These are phyloP conservation scores for Termitomyces sp. DNA, from an alignment of 768 basidiomycete genomes.

Conservation along the genomic window DNA sequence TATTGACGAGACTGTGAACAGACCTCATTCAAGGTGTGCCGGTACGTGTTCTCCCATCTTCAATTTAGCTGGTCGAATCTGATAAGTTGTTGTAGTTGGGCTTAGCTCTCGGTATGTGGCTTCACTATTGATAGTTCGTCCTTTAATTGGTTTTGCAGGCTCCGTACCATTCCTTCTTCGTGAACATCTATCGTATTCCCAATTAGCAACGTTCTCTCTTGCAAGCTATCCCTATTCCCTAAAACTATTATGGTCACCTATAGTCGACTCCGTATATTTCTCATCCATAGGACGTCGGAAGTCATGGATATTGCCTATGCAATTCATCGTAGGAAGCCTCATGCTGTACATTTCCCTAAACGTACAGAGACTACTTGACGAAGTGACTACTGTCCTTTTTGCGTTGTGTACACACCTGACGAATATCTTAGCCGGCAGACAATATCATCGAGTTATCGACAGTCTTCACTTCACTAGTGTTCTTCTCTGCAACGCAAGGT, in stretches of 20 bases:
- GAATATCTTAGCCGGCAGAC: conserved; percentile 63
- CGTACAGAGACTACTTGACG: conserved; percentile 72
- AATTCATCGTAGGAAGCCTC: conserved; percentile 79
- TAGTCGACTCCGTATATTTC: conserved; percentile 89
- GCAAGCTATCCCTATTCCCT: conserved; percentile 95
- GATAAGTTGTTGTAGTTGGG: conserved; percentile 60
- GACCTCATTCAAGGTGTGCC: conserved; percentile 89
- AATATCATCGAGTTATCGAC: conserved; percentile 75
- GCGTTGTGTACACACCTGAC: conserved; percentile 8
- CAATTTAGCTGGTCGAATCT: conserved; percentile 4
- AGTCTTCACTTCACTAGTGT: conserved; percentile 85
- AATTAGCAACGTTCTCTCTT: conserved; percentile 91
- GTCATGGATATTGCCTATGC: conserved; percentile 99
- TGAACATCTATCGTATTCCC: conserved; percentile 94
- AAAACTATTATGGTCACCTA: conserved; percentile 95
- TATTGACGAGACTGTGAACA: conserved; percentile 21
- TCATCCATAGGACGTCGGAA: conserved; percentile 87
- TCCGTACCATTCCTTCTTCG: conserved; percentile 96
- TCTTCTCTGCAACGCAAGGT: conserved; percentile 98
- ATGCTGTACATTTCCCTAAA: conserved; percentile 78
- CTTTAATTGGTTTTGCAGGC: conserved; percentile 40
- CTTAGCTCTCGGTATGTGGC: conserved; percentile 74
- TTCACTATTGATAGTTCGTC: background rate
- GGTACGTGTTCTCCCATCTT: conserved; percentile 41
- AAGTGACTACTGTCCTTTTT: conserved; percentile 43